Evolutionary conservation across 768 basidiomycete genomes (phyloP), one percentile per base, ranked within the genome.

Genomic region (Leccinum subgranulosum): DNA sequence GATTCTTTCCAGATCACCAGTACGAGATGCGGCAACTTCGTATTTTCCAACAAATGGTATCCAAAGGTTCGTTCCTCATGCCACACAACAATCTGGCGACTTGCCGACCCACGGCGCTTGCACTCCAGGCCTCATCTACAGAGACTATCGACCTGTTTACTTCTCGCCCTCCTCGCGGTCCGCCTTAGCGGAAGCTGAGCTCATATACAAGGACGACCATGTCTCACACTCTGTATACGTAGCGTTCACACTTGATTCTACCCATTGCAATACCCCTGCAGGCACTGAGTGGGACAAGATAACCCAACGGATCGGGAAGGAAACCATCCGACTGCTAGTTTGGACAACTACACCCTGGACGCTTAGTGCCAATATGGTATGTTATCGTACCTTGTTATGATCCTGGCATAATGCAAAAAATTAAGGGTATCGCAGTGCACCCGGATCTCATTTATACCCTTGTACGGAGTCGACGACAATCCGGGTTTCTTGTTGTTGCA

Each of bases 331-430:
- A 28, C 64, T 97, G 10, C 76, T 94, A 17, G 89, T 96, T 4
- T 99, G 96, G 96, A 98, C 96, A 3, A 98, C 96, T 4, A 98
- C 96, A 0, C 92, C 96, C 1, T 99, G 96, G 96, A 98, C 93
- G 4, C 75, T 98, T 49, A 93, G 91, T 6, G 92, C 93, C 2
- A 98, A 99, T 67, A 93, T 94, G 90, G 94, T 94, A 63, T 43
- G 81, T 56, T 9, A 43, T 29, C n/a, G 25, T 19, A 31, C 47
- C 51, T 54, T 43, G 15, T 36, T 12, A 9, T 60, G 34, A 58
- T 9, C 43, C 39, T 27, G 31, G 17, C 29, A 15, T 53, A 8
- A 49, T 51, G 8, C n/a, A n/a, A 49, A 47, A 33, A 15, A n/a
- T 15, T 31, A 39, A 96, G 95, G 94, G 87, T n/a, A 90, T 98